Percentiles rank a stretch among this genome's conserved stretches.
Evolutionary conservation across 2,329 filamentous ascomycete species (phyloP).

Genomic region (Talaromyces sp.): DNA sequence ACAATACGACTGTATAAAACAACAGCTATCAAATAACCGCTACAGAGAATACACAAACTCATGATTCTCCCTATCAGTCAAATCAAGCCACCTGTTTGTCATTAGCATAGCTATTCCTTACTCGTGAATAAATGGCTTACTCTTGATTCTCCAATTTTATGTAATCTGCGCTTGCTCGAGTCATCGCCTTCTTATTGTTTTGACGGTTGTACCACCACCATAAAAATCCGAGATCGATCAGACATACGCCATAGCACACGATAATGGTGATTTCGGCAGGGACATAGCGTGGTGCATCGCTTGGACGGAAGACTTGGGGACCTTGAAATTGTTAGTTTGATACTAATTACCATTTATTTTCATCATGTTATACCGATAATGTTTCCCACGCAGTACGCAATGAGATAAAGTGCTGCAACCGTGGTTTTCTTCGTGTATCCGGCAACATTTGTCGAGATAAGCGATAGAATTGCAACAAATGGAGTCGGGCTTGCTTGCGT

Average conservation of each 20-base stretch:
- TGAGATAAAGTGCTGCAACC: slow-evolving; percentile 45
- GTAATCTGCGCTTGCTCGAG: slow-evolving; percentile 53
- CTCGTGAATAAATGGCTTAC: slow-evolving; percentile 28
- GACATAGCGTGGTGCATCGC: slow-evolving; percentile 56
- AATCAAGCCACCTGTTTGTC: slow-evolving; percentile 47
- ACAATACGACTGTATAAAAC: background rate
- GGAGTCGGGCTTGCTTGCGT: slow-evolving; percentile 56
- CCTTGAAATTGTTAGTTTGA: slow-evolving; percentile 24
- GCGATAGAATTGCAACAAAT: slow-evolving; percentile 59
- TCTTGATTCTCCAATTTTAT: slow-evolving; percentile 62
- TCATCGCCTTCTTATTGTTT: slow-evolving; percentile 54
- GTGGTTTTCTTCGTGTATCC: slow-evolving; percentile 53
- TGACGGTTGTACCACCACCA: slow-evolving; percentile 56
- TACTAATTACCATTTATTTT: background rate
- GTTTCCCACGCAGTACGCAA: slow-evolving; percentile 49
- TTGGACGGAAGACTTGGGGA: slow-evolving; percentile 53
- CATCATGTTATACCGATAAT: slow-evolving; percentile 46
- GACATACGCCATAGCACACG: slow-evolving; percentile 51
- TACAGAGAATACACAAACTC: slow-evolving; percentile 53
- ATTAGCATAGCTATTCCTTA: background rate
- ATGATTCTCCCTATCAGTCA: slow-evolving; percentile 62
- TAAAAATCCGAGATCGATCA: slow-evolving; percentile 56
- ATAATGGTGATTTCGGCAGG: slow-evolving; percentile 61
- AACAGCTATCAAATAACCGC: background rate
- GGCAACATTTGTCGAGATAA: slow-evolving; percentile 58